Conservation (phyloP, 768 basidiomycete genomes). For the Tricholoma sp. region DNA sequence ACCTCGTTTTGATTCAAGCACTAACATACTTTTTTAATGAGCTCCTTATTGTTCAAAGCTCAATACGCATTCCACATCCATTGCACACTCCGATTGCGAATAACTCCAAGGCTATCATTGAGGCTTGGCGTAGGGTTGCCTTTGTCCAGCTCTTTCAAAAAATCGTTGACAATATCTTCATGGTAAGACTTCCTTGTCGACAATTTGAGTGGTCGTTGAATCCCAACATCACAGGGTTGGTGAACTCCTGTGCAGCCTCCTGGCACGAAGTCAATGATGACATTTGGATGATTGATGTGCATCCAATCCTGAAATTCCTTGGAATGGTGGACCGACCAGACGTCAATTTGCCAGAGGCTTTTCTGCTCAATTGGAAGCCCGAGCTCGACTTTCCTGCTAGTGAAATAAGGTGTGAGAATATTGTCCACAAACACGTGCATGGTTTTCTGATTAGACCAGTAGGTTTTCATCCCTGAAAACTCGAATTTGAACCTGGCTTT, state of each 20-base stretch:
- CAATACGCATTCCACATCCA: not conserved
- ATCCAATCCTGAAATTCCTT: slow-evolving; percentile 26
- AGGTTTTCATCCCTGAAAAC: slow-evolving; percentile 16
- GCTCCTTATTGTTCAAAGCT: not conserved
- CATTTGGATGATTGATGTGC: slow-evolving; percentile 16
- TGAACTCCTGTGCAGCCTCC: slow-evolving; percentile 27
- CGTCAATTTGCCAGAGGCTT: slow-evolving; percentile 16
- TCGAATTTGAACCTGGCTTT: not conserved
- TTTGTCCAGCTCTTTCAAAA: slow-evolving; percentile 17
- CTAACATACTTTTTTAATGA: not conserved
- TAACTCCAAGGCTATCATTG: not conserved
- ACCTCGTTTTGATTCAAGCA: not conserved
- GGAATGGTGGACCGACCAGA: slow-evolving; percentile 29
- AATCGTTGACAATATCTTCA: slow-evolving; percentile 27
- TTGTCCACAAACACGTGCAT: slow-evolving; percentile 17
- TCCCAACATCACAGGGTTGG: slow-evolving; percentile 32
- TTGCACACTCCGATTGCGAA: not conserved
- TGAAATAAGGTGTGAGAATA: slow-evolving; percentile 19
- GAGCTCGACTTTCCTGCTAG: slow-evolving; percentile 6
- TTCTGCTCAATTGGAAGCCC: slow-evolving; percentile 11
- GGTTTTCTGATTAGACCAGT: slow-evolving; percentile 22
- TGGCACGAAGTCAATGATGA: slow-evolving; percentile 26
- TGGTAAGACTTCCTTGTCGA: slow-evolving; percentile 26
- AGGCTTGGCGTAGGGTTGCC: not conserved
- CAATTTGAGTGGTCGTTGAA: slow-evolving; percentile 30